A percentile compares a stretch with the other conserved stretches of the same genome.
These are phyloP conservation scores for Globisporangium cylindrosporum DNA, from an alignment of 352 stramenopile species.

Conservation along the genomic window DNA sequence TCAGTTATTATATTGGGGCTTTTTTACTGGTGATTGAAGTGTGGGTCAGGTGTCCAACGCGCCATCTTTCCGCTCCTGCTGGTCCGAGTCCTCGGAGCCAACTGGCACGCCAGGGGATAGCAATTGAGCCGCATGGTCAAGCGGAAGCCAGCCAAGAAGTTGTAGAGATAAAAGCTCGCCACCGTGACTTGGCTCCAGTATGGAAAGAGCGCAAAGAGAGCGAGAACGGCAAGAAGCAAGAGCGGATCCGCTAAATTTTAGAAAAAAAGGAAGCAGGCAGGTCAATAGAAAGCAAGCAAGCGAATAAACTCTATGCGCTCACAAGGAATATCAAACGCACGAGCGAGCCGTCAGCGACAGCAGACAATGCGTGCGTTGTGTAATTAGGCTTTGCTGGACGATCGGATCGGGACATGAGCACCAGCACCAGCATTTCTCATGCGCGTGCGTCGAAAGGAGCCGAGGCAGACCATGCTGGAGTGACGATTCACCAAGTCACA, in stretches of 20 bases:
- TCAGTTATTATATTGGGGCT: not conserved
- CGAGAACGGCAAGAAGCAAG: not conserved
- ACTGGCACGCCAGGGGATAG: not conserved
- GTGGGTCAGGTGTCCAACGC: not conserved
- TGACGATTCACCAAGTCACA: too few species aligned
- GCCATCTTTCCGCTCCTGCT: not conserved
- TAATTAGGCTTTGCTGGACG: not conserved
- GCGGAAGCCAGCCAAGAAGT: not conserved
- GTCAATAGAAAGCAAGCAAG: not conserved
- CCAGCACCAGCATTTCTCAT: too few species aligned
- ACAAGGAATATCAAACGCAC: not conserved
- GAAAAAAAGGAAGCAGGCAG: not conserved
- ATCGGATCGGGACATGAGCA: not conserved
- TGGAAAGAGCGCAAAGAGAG: not conserved
- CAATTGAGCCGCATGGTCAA: not conserved
- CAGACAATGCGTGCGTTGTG: not conserved
- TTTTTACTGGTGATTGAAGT: not conserved
- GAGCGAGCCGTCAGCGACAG: not conserved
- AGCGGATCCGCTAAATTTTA: not conserved
- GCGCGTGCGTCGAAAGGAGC: too few species aligned
- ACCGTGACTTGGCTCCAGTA: not conserved
- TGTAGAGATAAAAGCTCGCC: too few species aligned
- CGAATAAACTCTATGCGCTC: not conserved
- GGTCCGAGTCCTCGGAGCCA: not conserved
- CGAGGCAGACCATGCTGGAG: too few species aligned